A percentile compares a stretch with the other conserved stretches of the same genome.
Evolutionary conservation across 257 asterid species (phyloP).

Genomic region (Knoxia roxburghii): DNA sequence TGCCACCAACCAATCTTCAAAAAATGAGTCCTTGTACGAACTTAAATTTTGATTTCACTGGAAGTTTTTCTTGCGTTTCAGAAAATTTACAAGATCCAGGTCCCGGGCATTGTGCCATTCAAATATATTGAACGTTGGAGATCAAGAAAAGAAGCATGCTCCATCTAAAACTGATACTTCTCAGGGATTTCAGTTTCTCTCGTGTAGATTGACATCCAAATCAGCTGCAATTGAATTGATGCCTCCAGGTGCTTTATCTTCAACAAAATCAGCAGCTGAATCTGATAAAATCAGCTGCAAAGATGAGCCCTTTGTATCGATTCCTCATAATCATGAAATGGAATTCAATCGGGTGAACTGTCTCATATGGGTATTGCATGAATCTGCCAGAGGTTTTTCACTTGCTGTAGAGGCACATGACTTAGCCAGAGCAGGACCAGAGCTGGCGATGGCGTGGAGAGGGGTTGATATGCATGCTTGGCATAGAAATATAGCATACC

Average conservation of each 20-base stretch:
- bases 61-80: conserved; percentile 22
- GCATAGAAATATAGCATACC: conserved; percentile 34
- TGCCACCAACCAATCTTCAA: no score
- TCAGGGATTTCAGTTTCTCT: conserved; percentile 18
- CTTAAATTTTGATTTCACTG: not conserved
- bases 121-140: conserved; percentile 27
- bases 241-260: conserved; percentile 36
- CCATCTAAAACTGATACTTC: conserved; percentile 13
- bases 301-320: conserved; percentile 24
- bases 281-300: conserved; percentile 20
- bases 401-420: conserved; percentile 36
- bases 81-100: conserved; percentile 31
- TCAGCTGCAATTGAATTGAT: conserved; percentile 21
- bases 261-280: conserved; percentile 29
- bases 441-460: conserved; percentile 67
- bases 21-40: not conserved
- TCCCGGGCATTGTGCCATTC: conserved; percentile 19
- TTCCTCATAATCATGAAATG: conserved; percentile 20
- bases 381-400: conserved; percentile 61
- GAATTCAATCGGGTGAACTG: conserved; percentile 46
- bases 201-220: conserved; percentile 8
- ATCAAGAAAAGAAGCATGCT: conserved; percentile 23
- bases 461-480: conserved; percentile 48
- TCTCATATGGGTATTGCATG: conserved; percentile 53
- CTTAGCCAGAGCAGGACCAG: conserved; percentile 39